Evolutionary conservation across 495 filamentous ascomycete species (phyloP), one percentile per base, ranked within the genome.

Genomic region (Geoglossum glabrum): DNA sequence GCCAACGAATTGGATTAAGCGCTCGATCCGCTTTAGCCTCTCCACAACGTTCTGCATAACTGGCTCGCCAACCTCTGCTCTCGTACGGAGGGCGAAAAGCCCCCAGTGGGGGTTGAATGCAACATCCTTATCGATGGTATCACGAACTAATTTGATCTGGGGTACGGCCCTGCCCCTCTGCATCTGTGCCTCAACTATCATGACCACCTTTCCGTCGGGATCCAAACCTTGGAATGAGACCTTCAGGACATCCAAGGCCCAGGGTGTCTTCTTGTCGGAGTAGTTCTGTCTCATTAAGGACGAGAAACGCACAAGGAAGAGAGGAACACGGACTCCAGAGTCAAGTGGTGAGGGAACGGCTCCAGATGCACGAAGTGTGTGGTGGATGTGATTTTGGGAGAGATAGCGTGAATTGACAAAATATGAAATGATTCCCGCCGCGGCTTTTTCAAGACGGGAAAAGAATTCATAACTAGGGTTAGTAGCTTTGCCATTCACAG

Each of bases 1-100:
- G n/a, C 76, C 71, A 30, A 85, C 71, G 56, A 85, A 81, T 27
- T 73, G 69, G n/a, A 83, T 76, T 21, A 90, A 65, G 10, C 78
- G 78, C 59, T 81, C 76, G 49, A 90, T 73, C 23, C 78, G 74
- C 54, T 74, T 70, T 5, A 86, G 65, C 10, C 82, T 77, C 25
- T 74, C 66, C 17, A 67, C 64, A 6, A 89, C 71, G 26, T 68
- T 64, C 9, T 74, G 68, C 21, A 87, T 68, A 1, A 79, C 69
- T 0, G 75, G 68, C 38, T 72, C 70, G 26, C 82, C 82, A 54
- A 86, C 73, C 13, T 72, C 66, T 10, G 76, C 74, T 8, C 73
- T 70, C 17, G 88, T 63, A 8, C 73, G 71, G 33, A 87, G 70
- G 13, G 73, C 73, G 61, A 89, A 84, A 19, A 72, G 71, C 2